phyloP scores from a whole-genome alignment of 2,329 filamentous ascomycete genomes.

The Ambrosiella cleistominuta region DNA sequence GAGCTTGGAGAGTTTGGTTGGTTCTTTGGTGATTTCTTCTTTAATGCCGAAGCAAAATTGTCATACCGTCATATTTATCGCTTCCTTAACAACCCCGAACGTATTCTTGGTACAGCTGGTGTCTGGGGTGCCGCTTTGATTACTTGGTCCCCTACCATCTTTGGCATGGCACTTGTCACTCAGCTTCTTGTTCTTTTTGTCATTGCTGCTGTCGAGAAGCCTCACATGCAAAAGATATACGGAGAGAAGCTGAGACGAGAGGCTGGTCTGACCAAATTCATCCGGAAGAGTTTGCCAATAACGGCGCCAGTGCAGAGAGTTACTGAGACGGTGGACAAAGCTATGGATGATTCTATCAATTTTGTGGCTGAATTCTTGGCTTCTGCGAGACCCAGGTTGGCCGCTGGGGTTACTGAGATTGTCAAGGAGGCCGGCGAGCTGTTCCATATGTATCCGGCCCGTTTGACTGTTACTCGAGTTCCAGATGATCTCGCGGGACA shows the following conservation, averaged over 20 bases:
- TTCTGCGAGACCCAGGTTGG: conserved; percentile 65
- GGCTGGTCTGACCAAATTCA: conserved; percentile 79
- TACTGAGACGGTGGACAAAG: conserved; percentile 72
- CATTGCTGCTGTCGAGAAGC: conserved; percentile 83
- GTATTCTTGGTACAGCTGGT: conserved; percentile 83
- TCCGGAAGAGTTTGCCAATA: conserved; percentile 69
- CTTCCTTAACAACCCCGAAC: conserved; percentile 93
- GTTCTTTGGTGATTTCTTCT: conserved; percentile 99
- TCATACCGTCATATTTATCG: conserved; percentile 97
- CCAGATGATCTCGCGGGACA: conserved; percentile 64
- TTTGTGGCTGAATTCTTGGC: conserved; percentile 87
- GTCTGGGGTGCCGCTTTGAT: conserved; percentile 90
- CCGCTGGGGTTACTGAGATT: conserved; percentile 69
- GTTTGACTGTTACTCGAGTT: conserved; percentile 65
- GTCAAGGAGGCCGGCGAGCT: conserved; percentile 74
- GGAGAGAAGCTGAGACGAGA: conserved; percentile 67
- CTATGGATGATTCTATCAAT: conserved; percentile 70
- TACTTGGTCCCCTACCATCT: conserved; percentile 73
- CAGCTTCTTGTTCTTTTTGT: conserved; percentile 75
- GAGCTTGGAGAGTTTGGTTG: conserved; percentile 94
- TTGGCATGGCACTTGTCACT: conserved; percentile 68
- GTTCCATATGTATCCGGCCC: conserved; percentile 77
- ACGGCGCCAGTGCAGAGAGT: conserved; percentile 52
- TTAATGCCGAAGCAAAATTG: conserved; percentile 70
- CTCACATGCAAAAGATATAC: conserved; percentile 97